Evolutionary conservation across 2,329 filamentous ascomycete genomes (phyloP).

Genomic region (Fusarium newnesense): DNA sequence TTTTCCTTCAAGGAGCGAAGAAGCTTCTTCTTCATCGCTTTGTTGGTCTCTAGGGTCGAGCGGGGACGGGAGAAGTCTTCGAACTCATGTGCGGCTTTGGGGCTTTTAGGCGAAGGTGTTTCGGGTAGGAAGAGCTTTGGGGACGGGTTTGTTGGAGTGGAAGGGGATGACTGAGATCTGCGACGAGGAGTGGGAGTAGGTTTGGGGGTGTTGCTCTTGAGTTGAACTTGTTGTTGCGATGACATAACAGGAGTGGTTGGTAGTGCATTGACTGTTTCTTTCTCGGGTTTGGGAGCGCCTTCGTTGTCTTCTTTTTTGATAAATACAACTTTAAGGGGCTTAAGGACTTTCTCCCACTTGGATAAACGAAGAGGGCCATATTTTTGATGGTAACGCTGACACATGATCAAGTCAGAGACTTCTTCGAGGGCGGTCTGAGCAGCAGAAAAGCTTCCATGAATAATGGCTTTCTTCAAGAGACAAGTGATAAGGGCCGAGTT

Average conservation of each 20-base stretch:
- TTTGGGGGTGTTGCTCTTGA: background rate
- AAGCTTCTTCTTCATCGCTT: constrained; percentile 25
- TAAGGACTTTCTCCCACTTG: constrained; percentile 28
- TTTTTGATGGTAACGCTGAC: background rate
- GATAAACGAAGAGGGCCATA: background rate
- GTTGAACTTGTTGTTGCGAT: background rate
- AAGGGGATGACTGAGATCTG: background rate
- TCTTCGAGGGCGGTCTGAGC: constrained; percentile 21
- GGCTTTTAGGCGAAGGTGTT: background rate
- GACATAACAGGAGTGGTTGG: background rate
- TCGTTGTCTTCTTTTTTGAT: constrained; percentile 26
- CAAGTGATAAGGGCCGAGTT: constrained; percentile 1
- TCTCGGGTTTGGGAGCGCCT: background rate
- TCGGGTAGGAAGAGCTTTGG: background rate
- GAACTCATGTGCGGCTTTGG: constrained; percentile 28
- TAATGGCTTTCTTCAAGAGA: constrained; percentile 21
- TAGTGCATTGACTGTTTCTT: background rate
- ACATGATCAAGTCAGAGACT: constrained; percentile 36
- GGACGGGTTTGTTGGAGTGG: background rate
- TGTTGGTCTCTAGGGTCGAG: constrained; percentile 25
- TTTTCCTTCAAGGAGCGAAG: background rate
- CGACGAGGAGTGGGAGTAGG: background rate
- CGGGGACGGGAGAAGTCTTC: constrained; percentile 18
- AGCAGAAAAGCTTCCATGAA: constrained; percentile 16
- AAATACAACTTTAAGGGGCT: background rate